Evolutionary conservation across 2,329 filamentous ascomycete genomes (phyloP), one percentile per base, ranked within the genome.

Genomic region (Cladosporium colombiae): DNA sequence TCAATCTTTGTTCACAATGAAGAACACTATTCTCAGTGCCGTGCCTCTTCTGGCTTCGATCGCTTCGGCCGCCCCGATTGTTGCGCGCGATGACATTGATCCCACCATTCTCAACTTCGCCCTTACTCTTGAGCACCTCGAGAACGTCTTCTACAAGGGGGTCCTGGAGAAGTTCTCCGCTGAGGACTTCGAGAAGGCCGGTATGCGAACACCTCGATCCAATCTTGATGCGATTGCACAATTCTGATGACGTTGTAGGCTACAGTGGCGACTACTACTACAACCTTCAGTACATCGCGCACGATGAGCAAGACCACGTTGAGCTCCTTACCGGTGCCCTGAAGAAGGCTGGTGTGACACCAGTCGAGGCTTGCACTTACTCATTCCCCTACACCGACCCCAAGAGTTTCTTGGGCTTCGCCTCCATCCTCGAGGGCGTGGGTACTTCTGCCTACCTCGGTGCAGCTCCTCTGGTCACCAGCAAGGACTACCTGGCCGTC

Each of bases 361-460:
- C 87, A n/a, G 84, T 88, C 35, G 72, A 77, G n/a, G 80, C 80
- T 31, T 87, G 85, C 76, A 83, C 75, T 0, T 90, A 89, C 78
- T 72, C 77, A 56, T 89, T 87, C 75, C 62, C 66, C n/a, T 68
- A 69, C 66, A 65, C 57, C 23, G 65, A 68, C 60, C 67, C 68
- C 33, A 75, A 79, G 66, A 77, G 77, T 21, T 88, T 88, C 78
- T 72, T 87, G 13, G 79, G 78, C 16, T 80, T 83, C 8, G 81
- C 83, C 23, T 81, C 78, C 11, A 76, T 87, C 57, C 80, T 88
- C 33, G 85, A 88, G 72, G 82, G 82, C 55, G 83, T 88, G 46
- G 85, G 85, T 68, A 83, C 86, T 55, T 83, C 81, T 27, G 85
- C 85, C 23, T 88, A 88, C 77, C 82, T 90, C 60, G 85, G 86